Percentiles rank a stretch among this genome's conserved stretches.
Conservation (phyloP, 2,329 filamentous ascomycete genomes). For the Xylaria sp. region DNA sequence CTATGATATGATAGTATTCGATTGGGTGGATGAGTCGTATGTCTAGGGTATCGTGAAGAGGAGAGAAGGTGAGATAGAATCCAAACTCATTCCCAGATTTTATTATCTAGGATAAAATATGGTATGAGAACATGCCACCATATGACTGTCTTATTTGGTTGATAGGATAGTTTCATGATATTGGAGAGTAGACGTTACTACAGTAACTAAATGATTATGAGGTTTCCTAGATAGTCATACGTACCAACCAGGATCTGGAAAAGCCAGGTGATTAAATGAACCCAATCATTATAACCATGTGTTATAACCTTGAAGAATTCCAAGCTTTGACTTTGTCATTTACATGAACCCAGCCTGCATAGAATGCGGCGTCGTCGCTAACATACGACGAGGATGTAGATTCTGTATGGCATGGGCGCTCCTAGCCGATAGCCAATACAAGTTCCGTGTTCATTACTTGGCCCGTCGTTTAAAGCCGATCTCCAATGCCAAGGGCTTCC, state of each 20-base stretch:
- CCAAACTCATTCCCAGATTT: too few species aligned
- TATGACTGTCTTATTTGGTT: neutral
- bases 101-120: too few species aligned
- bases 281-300: neutral
- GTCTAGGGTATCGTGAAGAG: too few species aligned
- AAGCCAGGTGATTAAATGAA: neutral
- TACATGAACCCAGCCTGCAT: too few species aligned
- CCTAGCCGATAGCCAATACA: neutral
- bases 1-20: neutral
- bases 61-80: too few species aligned
- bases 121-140: neutral
- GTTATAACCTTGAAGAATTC: too few species aligned
- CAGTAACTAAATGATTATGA: neutral
- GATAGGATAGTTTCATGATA: neutral
- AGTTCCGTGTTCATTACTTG: neutral
- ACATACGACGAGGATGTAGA: too few species aligned
- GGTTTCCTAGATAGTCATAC: neutral
- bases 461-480: slow-evolving; percentile 69
- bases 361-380: too few species aligned
- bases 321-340: too few species aligned
- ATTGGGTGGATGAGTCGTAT: neutral
- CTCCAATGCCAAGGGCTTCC: slow-evolving; percentile 78
- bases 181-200: neutral
- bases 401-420: neutral
- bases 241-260: neutral